Evolutionary conservation across 768 basidiomycete species (phyloP).

Genomic region (Suillus weaverae): DNA sequence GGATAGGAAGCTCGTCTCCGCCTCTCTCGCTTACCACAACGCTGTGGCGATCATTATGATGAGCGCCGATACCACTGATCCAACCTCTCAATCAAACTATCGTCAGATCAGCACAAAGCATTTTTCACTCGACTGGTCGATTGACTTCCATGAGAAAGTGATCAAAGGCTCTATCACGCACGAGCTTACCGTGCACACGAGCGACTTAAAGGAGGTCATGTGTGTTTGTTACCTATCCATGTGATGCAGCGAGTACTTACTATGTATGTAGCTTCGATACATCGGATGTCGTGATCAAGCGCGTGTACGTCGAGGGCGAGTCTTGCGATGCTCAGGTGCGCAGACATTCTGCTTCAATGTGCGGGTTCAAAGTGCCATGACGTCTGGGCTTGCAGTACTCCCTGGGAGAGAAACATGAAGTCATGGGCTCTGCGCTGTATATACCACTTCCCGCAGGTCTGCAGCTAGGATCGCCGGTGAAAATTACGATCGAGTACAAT

Average conservation of each 20-base stretch:
- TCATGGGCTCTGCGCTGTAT: constrained; percentile 77
- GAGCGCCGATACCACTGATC: constrained; percentile 39
- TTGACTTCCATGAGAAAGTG: constrained; percentile 67
- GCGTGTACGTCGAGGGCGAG: constrained; percentile 53
- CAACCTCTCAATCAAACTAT: constrained; percentile 83
- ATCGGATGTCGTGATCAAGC: constrained; percentile 58
- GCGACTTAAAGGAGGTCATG: constrained; percentile 60
- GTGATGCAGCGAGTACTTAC: background rate
- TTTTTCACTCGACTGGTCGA: constrained; percentile 71
- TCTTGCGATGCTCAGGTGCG: constrained; percentile 46
- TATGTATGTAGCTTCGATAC: constrained; percentile 65
- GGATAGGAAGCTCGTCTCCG: background rate
- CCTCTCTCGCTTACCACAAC: background rate
- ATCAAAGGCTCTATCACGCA: constrained; percentile 70
- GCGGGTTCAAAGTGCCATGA: background rate
- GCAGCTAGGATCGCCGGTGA: constrained; percentile 37
- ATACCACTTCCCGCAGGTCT: constrained; percentile 47
- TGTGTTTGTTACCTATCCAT: constrained; percentile 31
- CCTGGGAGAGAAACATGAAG: constrained; percentile 57
- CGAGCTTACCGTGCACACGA: constrained; percentile 52
- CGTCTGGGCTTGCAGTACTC: constrained; percentile 40
- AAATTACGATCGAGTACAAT: constrained; percentile 61
- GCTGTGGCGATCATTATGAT: background rate
- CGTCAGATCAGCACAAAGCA: constrained; percentile 62
- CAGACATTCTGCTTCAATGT: constrained; percentile 4